These are phyloP conservation scores for Kodamaea ohmeri DNA, from an alignment of 1,139 yeast genomes.

Conservation along the genomic window DNA sequence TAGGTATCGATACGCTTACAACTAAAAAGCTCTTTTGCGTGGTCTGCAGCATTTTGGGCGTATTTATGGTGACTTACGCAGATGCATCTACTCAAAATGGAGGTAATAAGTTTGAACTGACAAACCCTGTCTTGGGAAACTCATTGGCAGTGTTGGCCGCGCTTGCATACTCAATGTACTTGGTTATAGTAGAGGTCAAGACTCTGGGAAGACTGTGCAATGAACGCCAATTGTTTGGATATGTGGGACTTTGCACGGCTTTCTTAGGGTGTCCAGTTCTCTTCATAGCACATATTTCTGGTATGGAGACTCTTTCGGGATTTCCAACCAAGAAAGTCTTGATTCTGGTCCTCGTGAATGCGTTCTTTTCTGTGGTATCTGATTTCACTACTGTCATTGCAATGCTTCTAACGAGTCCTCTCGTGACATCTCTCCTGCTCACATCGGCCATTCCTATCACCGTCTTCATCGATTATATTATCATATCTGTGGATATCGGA, in stretches of 20 bases:
- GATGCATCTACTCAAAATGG: conserved; percentile 18
- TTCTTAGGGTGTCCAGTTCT: conserved; percentile 39
- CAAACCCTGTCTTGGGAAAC: conserved; percentile 46
- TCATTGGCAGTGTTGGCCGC: conserved; percentile 46
- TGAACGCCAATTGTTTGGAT: conserved; percentile 48
- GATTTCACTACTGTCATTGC: conserved; percentile 52
- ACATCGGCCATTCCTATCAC: conserved; percentile 55
- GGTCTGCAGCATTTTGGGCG: conserved; percentile 45
- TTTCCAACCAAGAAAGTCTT: conserved; percentile 35
- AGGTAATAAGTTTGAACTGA: conserved; percentile 30
- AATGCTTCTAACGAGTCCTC: conserved; percentile 52
- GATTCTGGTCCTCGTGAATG: conserved; percentile 38
- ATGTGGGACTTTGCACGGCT: conserved; percentile 44
- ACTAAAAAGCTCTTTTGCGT: conserved; percentile 44
- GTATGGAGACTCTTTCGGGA: conserved; percentile 38
- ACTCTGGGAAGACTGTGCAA: conserved; percentile 46
- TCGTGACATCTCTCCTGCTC: conserved; percentile 50
- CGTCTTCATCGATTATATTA: conserved; percentile 44
- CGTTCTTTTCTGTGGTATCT: conserved; percentile 46
- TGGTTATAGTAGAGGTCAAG: conserved; percentile 41
- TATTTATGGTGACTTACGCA: conserved; percentile 44
- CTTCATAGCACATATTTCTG: conserved; percentile 29
- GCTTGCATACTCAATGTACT: conserved; percentile 44
- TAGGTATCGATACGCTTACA: conserved; percentile 43
- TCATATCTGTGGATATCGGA: conserved; percentile 22